These are phyloP conservation scores for Pichia membranifaciens DNA, from an alignment of 805 yeast species.

Conservation along the genomic window DNA sequence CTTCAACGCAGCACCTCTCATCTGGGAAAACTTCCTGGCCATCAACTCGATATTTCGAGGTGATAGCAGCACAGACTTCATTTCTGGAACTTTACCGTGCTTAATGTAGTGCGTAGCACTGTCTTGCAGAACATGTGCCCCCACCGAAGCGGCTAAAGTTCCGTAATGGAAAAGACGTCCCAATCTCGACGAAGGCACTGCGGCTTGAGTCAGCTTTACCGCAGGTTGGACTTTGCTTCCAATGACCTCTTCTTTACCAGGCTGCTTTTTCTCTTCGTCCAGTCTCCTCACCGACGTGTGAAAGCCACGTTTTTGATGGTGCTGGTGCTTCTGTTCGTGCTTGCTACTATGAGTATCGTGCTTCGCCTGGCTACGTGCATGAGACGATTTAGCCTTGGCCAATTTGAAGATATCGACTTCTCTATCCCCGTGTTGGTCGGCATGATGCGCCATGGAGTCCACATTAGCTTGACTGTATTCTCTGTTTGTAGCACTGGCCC, in stretches of 20 bases:
- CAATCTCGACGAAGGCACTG: constrained; percentile 83
- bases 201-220: constrained; percentile 51
- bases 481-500: constrained; percentile 16
- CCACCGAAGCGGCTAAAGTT: constrained; percentile 84
- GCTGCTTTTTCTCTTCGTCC: constrained; percentile 3
- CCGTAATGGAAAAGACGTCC: constrained; percentile 92
- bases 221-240: constrained; percentile 34
- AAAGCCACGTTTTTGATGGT: constrained; percentile 12
- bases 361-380: constrained; percentile 8
- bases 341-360: not conserved
- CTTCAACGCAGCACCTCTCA: constrained; percentile 99
- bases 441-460: constrained; percentile 1
- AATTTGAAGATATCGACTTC: constrained; percentile 29
- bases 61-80: constrained; percentile 60
- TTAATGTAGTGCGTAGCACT: constrained; percentile 62
- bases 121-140: constrained; percentile 75
- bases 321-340: constrained; percentile 5
- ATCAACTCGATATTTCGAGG: constrained; percentile 82
- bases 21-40: constrained; percentile 80
- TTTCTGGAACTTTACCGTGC: constrained; percentile 38
- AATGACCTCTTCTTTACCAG: constrained; percentile 13
- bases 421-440: constrained; percentile 3
- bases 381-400: constrained; percentile 30
- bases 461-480: constrained; percentile 14
- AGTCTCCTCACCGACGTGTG: constrained; percentile 8